Conservation (phyloP, 805 yeast genomes). For the Metschnikowia arizonensis region DNA sequence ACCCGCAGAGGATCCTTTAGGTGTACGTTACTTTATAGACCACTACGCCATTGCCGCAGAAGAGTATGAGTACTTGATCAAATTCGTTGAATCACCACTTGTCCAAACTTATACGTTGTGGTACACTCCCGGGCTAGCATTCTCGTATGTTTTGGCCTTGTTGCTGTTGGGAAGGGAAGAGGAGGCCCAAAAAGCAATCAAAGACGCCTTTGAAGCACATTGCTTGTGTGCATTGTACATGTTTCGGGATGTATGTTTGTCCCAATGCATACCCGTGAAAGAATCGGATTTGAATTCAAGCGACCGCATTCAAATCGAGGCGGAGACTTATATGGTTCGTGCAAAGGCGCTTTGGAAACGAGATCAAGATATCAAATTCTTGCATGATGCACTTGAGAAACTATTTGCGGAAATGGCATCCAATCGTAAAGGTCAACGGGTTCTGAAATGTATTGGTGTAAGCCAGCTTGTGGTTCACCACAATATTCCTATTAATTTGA, state of each 20-base stretch:
- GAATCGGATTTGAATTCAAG: constrained; percentile 17
- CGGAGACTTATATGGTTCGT: constrained; percentile 58
- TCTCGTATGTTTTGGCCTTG: constrained; percentile 63
- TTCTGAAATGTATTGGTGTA: constrained; percentile 12
- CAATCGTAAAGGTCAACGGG: constrained; percentile 9
- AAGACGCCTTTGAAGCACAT: constrained; percentile 49
- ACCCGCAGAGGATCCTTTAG: constrained; percentile 80
- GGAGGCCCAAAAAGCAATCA: constrained; percentile 47
- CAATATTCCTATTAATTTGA: constrained; percentile 55
- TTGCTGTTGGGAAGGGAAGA: constrained; percentile 38
- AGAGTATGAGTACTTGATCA: constrained; percentile 59
- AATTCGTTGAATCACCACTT: constrained; percentile 54
- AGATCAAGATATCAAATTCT: constrained; percentile 41
- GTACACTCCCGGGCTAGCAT: constrained; percentile 69
- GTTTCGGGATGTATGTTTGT: constrained; percentile 45
- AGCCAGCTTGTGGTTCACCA: neutral
- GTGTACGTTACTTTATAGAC: constrained; percentile 79
- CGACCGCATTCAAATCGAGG: constrained; percentile 35
- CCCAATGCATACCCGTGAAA: constrained; percentile 5
- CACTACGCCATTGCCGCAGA: constrained; percentile 65
- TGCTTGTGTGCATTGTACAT: constrained; percentile 55
- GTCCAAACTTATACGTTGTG: constrained; percentile 56
- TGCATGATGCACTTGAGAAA: constrained; percentile 38
- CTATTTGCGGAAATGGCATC: constrained; percentile 13
- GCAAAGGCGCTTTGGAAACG: constrained; percentile 55